Base-by-base conservation (phyloP, 768 basidiomycete genomes). In the Leccinum arenicola region DNA sequence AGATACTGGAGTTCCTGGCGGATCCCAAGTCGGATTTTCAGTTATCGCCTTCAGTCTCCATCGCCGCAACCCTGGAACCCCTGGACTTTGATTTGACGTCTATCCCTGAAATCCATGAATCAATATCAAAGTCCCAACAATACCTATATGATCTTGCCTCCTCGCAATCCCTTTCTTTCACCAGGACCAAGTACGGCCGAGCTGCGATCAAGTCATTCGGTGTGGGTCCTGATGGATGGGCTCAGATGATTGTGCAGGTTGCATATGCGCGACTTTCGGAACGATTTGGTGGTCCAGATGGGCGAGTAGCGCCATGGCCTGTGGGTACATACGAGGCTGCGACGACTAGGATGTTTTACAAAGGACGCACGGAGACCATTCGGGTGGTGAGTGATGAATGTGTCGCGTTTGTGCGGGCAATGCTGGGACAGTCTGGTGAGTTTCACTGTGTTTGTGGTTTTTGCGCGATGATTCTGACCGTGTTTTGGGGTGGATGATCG, bases 321-420 rank as follows among this genome's bases (percentile, higher is more conserved):
- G 93, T 91, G 3, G 91, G 84, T 5, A 94, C 93, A n/a, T 98
- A 98, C 70, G 95, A 98, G 75, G 89, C 93, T 57, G 94, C 94
- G 35, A 87, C 91, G 61, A 95, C 93, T n/a, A 81, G 95, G 33
- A 84, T 82, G 70, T 97, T 90, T 74, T 81, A 82, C 74, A 91
- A 94, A 68, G 95, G 95, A 14, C 82, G 95, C 50, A 98, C 95
- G 25, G 95, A 98, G 76, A 88, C 92, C n/a, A 93, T 98, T 59
- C 81, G 95, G 6, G 87, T 93, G 52, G 88, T 93, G 14, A 87
- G 84, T 12, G 77, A 76, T 50, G 89, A 95, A 73, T 83, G 85
- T 35, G 90, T 91, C 66, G 82, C 80, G 12, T 98, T 89, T 82
- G 86, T 84, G n/a, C 70, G 66, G 52, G 85, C 84, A 58, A 94